These are phyloP conservation scores for Phytophthora europaea DNA, from an alignment of 352 stramenopile species.

Conservation along the genomic window DNA sequence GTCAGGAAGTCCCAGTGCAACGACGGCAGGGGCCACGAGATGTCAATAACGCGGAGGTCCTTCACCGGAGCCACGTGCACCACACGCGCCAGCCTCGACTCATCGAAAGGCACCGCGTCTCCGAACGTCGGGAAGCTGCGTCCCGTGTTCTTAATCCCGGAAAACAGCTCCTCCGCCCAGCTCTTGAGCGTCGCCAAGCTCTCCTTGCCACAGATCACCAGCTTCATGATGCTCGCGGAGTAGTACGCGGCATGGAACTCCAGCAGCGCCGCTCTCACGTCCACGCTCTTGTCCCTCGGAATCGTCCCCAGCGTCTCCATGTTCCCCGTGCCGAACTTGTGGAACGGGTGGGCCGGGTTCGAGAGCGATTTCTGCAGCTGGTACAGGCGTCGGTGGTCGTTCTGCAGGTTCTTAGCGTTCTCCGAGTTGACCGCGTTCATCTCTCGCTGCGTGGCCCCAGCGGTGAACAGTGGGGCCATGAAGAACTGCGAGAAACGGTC, in stretches of 20 bases:
- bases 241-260: slow-evolving; percentile 93
- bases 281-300: slow-evolving; percentile 50
- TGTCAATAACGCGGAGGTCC: slow-evolving; percentile 75
- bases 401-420: slow-evolving; percentile 97
- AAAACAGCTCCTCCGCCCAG: slow-evolving; percentile 86
- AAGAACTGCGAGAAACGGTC: slow-evolving; percentile 99
- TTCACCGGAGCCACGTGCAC: slow-evolving; percentile 76
- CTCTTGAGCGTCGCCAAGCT: slow-evolving; percentile 80
- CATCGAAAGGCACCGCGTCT: slow-evolving; percentile 62
- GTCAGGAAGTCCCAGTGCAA: slow-evolving; percentile 66
- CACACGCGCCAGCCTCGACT: slow-evolving; percentile 46
- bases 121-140: slow-evolving; percentile 63
- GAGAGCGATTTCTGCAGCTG: slow-evolving; percentile 86
- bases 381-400: slow-evolving; percentile 90
- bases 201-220: slow-evolving; percentile 92
- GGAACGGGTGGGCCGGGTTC: slow-evolving; percentile 82
- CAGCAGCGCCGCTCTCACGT: slow-evolving; percentile 79
- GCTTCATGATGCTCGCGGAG: slow-evolving; percentile 92
- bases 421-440: slow-evolving; percentile 97
- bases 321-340: slow-evolving; percentile 94
- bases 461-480: slow-evolving; percentile 95
- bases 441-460: slow-evolving; percentile 93
- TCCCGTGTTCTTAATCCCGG: slow-evolving; percentile 79
- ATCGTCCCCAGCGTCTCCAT: slow-evolving; percentile 72
- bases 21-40: slow-evolving; percentile 76